Conservation (phyloP, 768 basidiomycete genomes). For the Pleurotus tuber-regium region DNA sequence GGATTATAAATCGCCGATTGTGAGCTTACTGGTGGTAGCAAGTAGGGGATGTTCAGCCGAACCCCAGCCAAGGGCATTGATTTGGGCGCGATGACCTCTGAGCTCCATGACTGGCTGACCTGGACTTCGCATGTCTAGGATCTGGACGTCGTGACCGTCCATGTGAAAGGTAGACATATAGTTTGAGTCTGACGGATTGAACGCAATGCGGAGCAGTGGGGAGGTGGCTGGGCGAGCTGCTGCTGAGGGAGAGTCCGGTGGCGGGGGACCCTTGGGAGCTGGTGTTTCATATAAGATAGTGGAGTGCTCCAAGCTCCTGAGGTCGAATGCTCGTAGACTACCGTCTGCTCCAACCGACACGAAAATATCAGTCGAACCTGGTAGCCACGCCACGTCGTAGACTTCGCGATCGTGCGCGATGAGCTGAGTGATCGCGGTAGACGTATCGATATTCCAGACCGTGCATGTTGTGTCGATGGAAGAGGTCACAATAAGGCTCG, state of each 20-base stretch:
- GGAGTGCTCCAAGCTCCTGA: constrained; percentile 94
- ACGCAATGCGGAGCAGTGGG: constrained; percentile 82
- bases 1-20: background rate
- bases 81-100: constrained; percentile 73
- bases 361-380: constrained; percentile 93
- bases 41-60: constrained; percentile 78
- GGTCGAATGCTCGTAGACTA: constrained; percentile 92
- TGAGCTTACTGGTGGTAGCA: constrained; percentile 77
- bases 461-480: constrained; percentile 99
- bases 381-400: constrained; percentile 98
- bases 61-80: constrained; percentile 92
- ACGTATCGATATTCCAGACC: constrained; percentile 96
- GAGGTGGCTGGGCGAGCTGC: constrained; percentile 73
- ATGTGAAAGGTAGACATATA: constrained; percentile 98
- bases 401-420: constrained; percentile 97
- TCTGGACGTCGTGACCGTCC: constrained; percentile 86
- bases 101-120: constrained; percentile 94
- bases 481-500: constrained; percentile 91
- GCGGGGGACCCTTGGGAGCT: constrained; percentile 67
- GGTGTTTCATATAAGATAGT: constrained; percentile 97
- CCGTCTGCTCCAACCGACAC: constrained; percentile 98
- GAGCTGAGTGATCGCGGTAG: constrained; percentile 92
- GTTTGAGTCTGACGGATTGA: constrained; percentile 89
- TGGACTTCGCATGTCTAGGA: constrained; percentile 95
- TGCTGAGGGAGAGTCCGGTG: constrained; percentile 53